phyloP scores from a whole-genome alignment of 2,329 filamentous ascomycete species.

The Diplodia scrobiculata region DNA sequence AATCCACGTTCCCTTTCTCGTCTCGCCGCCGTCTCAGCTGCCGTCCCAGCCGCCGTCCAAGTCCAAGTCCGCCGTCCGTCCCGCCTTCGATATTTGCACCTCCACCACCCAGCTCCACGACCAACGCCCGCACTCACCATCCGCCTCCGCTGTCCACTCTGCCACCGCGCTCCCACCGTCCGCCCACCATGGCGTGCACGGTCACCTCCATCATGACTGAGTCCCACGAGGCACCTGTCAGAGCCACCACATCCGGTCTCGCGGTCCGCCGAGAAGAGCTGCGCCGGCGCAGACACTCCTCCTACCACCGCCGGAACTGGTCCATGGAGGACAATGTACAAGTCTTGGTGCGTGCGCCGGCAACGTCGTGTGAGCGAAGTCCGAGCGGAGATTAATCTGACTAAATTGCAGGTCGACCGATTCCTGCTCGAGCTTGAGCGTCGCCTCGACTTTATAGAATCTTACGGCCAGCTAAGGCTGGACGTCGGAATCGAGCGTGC shows the following conservation, averaged over 20 bases:
- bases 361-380: conserved; percentile 18
- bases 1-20: conserved; percentile 9
- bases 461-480: conserved; percentile 78
- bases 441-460: conserved; percentile 83
- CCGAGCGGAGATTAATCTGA: conserved; percentile 33
- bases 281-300: conserved; percentile 51
- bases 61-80: too few species aligned
- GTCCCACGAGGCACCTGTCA: conserved; percentile 49
- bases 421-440: conserved; percentile 85
- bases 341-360: conserved; percentile 41
- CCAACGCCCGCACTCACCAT: not conserved
- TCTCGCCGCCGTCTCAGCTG: not conserved
- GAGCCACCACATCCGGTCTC: conserved; percentile 46
- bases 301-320: conserved; percentile 50
- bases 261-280: conserved; percentile 39
- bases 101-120: not conserved
- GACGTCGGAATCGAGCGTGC: conserved; percentile 83
- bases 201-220: conserved; percentile 35
- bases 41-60: conserved; percentile 3
- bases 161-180: not conserved
- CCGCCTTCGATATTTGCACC: conserved; percentile 11
- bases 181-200: conserved; percentile 36
- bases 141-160: not conserved
- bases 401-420: conserved; percentile 65
- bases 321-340: conserved; percentile 54